Percentiles rank a stretch among this genome's conserved stretches.
These are phyloP conservation scores for Botryobasidium botryosum DNA, from an alignment of 768 basidiomycete species.

Conservation along the genomic window DNA sequence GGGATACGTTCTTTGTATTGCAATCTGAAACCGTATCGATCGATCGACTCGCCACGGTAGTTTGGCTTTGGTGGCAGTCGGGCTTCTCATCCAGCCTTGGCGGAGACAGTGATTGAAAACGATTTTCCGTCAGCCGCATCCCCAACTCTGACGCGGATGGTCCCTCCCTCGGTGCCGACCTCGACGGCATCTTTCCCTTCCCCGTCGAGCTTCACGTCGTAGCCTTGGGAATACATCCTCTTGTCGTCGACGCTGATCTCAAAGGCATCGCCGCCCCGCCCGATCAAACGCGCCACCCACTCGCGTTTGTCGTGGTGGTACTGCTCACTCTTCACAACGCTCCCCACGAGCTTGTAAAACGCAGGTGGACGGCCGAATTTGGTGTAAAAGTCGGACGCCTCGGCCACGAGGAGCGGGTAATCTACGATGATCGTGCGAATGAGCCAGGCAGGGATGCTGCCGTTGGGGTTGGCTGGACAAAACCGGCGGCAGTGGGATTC, in stretches of 20 bases:
- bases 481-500: not conserved
- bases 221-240: conserved; percentile 5
- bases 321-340: conserved; percentile 2
- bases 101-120: not conserved
- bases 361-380: conserved; percentile 5
- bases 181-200: conserved; percentile 1
- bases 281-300: conserved; percentile 1
- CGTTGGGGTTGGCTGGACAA: conserved; percentile 10
- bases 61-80: no score
- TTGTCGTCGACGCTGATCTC: conserved; percentile 8
- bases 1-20: no score
- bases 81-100: no score
- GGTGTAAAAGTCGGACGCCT: conserved; percentile 3
- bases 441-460: conserved; percentile 6
- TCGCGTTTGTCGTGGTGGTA: not conserved
- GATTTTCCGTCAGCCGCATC: not conserved
- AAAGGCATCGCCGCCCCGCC: conserved; percentile 2
- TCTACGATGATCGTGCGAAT: conserved; percentile 5
- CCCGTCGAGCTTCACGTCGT: not conserved
- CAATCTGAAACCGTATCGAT: no score
- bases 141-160: not conserved
- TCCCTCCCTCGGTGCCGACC: not conserved
- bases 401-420: conserved; percentile 6
- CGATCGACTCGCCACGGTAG: no score
- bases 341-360: not conserved